Conservation (phyloP, 495 filamentous ascomycete species). For the Tuber magnatum region DNA sequence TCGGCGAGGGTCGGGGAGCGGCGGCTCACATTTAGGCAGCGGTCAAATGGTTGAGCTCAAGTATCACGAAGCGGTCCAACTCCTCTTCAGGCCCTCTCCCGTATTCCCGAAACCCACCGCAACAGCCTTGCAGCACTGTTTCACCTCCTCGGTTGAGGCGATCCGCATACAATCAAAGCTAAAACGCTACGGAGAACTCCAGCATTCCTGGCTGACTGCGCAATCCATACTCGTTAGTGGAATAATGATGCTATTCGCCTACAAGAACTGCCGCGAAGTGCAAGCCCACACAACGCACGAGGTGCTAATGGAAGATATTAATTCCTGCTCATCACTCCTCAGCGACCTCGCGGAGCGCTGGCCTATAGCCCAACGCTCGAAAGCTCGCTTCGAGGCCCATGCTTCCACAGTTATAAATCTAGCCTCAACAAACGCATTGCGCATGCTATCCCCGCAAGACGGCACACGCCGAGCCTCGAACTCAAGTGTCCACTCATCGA, state of each 20-base stretch:
- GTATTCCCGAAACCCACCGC: constrained; percentile 24
- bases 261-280: constrained; percentile 26
- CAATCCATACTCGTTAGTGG: constrained; percentile 33
- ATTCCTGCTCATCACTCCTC: constrained; percentile 30
- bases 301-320: constrained; percentile 26
- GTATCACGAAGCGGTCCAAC: constrained; percentile 36
- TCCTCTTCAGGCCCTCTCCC: constrained; percentile 35
- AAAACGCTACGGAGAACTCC: constrained; percentile 30
- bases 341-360: constrained; percentile 25
- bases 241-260: constrained; percentile 27
- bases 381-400: constrained; percentile 24
- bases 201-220: constrained; percentile 32
- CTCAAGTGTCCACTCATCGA: constrained; percentile 19
- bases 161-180: constrained; percentile 35
- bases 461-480: constrained; percentile 26
- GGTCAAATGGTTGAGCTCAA: constrained; percentile 37
- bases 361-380: constrained; percentile 31
- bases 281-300: constrained; percentile 23
- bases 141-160: constrained; percentile 30
- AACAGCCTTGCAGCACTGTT: constrained; percentile 26
- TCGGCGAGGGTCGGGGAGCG: constrained; percentile 22
- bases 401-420: constrained; percentile 15
- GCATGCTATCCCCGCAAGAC: constrained; percentile 36
- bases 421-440: constrained; percentile 16
- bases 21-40: constrained; percentile 18